Conservation (phyloP, 768 basidiomycete genomes). For the Macrolepiota dolichaula region DNA sequence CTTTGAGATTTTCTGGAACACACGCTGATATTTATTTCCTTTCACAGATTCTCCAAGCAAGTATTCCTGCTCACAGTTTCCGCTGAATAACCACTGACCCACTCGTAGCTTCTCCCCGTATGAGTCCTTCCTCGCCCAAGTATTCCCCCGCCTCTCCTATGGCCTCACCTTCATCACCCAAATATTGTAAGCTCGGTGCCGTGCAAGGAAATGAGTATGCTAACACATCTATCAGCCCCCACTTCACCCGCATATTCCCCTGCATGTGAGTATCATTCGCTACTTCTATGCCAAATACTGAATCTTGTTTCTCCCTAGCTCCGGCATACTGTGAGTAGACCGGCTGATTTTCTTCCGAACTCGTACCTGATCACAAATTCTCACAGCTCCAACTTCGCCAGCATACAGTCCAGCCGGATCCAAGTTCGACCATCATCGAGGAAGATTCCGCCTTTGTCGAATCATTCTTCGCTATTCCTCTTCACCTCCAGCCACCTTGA, state of each 20-base stretch:
- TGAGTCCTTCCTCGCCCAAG: slow-evolving; percentile 88
- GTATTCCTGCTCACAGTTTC: slow-evolving; percentile 23
- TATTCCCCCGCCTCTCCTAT: slow-evolving; percentile 94
- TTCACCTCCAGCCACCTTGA: too few relatives aligned
- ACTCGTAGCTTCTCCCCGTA: slow-evolving; percentile 66
- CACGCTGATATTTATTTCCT: slow-evolving; percentile 17
- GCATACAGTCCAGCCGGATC: slow-evolving; percentile 87
- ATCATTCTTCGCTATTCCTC: too few relatives aligned
- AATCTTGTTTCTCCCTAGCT: slow-evolving; percentile 34
- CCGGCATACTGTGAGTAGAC: slow-evolving; percentile 70
- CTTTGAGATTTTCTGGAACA: background rate
- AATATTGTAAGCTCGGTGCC: slow-evolving; percentile 68
- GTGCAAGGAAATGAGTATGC: slow-evolving; percentile 4
- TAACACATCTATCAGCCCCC: slow-evolving; percentile 49
- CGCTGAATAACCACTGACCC: slow-evolving; percentile 22
- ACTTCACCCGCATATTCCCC: slow-evolving; percentile 88
- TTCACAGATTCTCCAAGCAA: slow-evolving; percentile 75
- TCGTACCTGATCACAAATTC: slow-evolving; percentile 14
- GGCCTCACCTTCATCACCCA: slow-evolving; percentile 87
- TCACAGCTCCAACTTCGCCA: slow-evolving; percentile 74
- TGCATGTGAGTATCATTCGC: slow-evolving; percentile 57
- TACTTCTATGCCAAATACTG: background rate
- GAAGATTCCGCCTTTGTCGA: too few relatives aligned
- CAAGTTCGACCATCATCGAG: too few relatives aligned
- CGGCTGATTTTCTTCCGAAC: background rate